A percentile compares a stretch with the other conserved stretches of the same genome.
These are phyloP conservation scores for Trypanosoma platydactyli DNA, from an alignment of 208 protist genomes.

Conservation along the genomic window DNA sequence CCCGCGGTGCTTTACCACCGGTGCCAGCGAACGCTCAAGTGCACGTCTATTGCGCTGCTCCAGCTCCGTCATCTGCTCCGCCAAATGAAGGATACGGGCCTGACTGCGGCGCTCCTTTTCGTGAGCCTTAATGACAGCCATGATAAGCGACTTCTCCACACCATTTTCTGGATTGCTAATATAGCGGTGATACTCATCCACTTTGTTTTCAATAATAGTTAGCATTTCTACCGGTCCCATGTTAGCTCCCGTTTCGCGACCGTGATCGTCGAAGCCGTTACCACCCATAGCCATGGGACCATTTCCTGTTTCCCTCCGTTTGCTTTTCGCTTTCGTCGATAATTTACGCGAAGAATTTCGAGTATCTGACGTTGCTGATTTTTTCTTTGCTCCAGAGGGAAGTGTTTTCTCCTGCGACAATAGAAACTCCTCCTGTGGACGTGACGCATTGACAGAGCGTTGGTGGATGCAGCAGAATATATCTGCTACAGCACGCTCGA, in stretches of 20 bases:
- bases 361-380: not conserved
- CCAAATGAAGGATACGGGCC: slow-evolving; percentile 74
- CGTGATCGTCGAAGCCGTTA: slow-evolving; percentile 20
- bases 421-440: slow-evolving; percentile 12
- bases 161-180: slow-evolving; percentile 63
- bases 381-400: not conserved
- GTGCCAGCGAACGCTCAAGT: slow-evolving; percentile 80
- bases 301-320: slow-evolving; percentile 3
- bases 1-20: slow-evolving; percentile 64
- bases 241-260: slow-evolving; percentile 42
- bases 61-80: slow-evolving; percentile 68
- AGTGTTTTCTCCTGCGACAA: not conserved
- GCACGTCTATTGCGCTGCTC: slow-evolving; percentile 73
- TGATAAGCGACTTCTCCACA: slow-evolving; percentile 67
- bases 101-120: slow-evolving; percentile 83
- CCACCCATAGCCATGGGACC: not conserved
- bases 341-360: not conserved
- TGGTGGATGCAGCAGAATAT: slow-evolving; percentile 58
- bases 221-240: slow-evolving; percentile 91
- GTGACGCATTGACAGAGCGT: not conserved
- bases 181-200: slow-evolving; percentile 88
- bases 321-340: slow-evolving; percentile 1
- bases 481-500: slow-evolving; percentile 61
- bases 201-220: slow-evolving; percentile 91
- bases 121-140: slow-evolving; percentile 75